Evolutionary conservation across 2,329 filamentous ascomycete species (phyloP).

Genomic region (Polychaeton citri): DNA sequence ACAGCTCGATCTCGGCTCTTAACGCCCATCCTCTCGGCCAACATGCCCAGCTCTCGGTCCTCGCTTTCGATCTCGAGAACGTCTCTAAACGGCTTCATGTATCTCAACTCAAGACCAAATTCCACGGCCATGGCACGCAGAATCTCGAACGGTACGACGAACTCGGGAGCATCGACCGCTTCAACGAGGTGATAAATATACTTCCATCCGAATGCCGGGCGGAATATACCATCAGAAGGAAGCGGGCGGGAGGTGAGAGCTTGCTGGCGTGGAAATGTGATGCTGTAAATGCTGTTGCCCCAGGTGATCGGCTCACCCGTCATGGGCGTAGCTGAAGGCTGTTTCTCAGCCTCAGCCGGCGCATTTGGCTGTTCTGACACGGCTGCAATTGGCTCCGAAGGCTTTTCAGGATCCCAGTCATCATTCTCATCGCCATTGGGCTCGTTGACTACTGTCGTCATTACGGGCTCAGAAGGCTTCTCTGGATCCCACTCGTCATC

Average conservation of each 20-base stretch:
- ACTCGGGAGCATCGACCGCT: constrained; percentile 93
- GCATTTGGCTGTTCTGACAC: constrained; percentile 33
- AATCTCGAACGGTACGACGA: constrained; percentile 95
- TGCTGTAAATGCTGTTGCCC: constrained; percentile 87
- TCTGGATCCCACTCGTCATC: constrained; percentile 25
- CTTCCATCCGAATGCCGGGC: constrained; percentile 93
- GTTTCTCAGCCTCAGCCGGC: neutral
- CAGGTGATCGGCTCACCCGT: constrained; percentile 46
- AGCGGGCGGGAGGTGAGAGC: constrained; percentile 14
- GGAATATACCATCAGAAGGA: constrained; percentile 76
- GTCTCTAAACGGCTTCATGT: constrained; percentile 79
- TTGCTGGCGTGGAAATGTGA: constrained; percentile 65
- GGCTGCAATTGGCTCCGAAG: constrained; percentile 25
- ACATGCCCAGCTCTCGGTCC: constrained; percentile 61
- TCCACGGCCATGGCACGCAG: constrained; percentile 93
- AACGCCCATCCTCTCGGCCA: constrained; percentile 95
- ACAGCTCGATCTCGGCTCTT: constrained; percentile 48
- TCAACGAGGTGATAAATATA: constrained; percentile 95
- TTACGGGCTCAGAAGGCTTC: constrained; percentile 30
- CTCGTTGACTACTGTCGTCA: neutral
- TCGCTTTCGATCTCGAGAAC: constrained; percentile 89
- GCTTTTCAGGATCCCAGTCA: constrained; percentile 29
- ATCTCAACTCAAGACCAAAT: constrained; percentile 91
- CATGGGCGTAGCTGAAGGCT: constrained; percentile 1
- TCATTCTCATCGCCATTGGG: constrained; percentile 16